These are phyloP conservation scores for Fusarium incarnatum DNA, from an alignment of 2,329 filamentous ascomycete genomes.

Conservation along the genomic window DNA sequence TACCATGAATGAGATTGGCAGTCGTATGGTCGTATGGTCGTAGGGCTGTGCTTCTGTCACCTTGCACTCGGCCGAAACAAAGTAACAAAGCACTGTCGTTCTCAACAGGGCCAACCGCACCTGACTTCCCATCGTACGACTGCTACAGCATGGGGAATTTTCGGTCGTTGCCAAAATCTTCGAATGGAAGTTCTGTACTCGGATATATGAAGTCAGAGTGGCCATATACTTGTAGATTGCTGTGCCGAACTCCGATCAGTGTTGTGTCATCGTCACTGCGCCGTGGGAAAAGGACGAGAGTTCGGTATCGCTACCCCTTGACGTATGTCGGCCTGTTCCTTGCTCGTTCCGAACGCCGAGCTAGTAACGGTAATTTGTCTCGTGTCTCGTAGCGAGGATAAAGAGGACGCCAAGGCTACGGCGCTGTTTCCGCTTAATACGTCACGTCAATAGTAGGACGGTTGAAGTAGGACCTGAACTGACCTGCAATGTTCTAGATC, in stretches of 20 bases:
- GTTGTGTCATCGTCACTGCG: background rate
- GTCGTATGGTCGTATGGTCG: background rate
- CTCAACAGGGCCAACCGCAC: background rate
- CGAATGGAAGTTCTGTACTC: conserved; percentile 7
- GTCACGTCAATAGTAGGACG: background rate
- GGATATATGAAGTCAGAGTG: conserved; percentile 36
- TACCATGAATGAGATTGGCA: background rate
- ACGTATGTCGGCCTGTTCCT: conserved; percentile 1
- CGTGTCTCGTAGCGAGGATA: background rate
- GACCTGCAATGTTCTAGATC: background rate
- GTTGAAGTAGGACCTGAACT: background rate
- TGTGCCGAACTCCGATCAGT: conserved; percentile 2
- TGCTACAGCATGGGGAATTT: conserved; percentile 8
- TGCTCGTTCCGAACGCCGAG: conserved; percentile 18
- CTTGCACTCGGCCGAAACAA: background rate
- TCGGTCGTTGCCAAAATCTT: conserved; percentile 5
- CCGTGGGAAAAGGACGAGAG: background rate
- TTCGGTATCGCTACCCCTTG: conserved; percentile 1
- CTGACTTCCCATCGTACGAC: conserved; percentile 15
- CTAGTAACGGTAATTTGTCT: conserved; percentile 2
- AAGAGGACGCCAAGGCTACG: background rate
- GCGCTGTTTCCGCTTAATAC: background rate
- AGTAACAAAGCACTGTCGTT: background rate
- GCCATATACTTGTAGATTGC: conserved; percentile 28
- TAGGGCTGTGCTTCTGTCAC: background rate